phyloP scores from a whole-genome alignment of 495 filamentous ascomycete genomes.

The Tuber brumale region DNA sequence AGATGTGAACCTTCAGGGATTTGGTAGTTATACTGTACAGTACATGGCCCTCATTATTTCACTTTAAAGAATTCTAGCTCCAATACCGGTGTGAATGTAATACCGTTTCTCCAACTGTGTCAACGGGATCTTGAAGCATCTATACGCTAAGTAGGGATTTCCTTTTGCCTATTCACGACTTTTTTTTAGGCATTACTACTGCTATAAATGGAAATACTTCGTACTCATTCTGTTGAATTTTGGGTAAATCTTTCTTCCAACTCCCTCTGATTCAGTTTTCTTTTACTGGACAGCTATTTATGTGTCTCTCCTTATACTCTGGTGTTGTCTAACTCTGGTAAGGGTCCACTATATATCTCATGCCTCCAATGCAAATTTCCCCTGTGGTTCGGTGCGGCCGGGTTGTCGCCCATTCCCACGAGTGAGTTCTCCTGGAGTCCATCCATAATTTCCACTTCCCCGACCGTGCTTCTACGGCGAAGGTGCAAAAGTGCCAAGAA shows the following conservation, averaged over 20 bases:
- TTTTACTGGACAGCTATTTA: not conserved
- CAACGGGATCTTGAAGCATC: no score
- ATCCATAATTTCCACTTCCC: not conserved
- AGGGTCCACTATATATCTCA: not conserved
- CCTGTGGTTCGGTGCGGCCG: not conserved
- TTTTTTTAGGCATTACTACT: no score
- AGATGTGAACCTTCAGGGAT: no score
- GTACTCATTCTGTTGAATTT: not conserved
- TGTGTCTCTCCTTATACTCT: not conserved
- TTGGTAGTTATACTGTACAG: no score
- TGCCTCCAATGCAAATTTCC: not conserved
- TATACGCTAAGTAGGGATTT: no score
- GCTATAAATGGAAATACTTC: not conserved
- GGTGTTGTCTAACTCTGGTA: not conserved
- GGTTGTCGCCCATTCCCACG: not conserved
- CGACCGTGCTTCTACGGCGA: constrained; percentile 9
- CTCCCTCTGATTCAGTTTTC: not conserved
- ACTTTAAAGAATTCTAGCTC: no score
- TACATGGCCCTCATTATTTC: no score
- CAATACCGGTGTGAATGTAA: no score
- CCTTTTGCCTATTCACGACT: no score
- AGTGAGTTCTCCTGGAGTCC: not conserved
- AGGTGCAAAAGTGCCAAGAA: constrained; percentile 8
- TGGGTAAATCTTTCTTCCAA: not conserved
- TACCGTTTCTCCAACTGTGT: no score